Base-by-base conservation (phyloP, 345 rosid species). In the Ceriops zippeliana region DNA sequence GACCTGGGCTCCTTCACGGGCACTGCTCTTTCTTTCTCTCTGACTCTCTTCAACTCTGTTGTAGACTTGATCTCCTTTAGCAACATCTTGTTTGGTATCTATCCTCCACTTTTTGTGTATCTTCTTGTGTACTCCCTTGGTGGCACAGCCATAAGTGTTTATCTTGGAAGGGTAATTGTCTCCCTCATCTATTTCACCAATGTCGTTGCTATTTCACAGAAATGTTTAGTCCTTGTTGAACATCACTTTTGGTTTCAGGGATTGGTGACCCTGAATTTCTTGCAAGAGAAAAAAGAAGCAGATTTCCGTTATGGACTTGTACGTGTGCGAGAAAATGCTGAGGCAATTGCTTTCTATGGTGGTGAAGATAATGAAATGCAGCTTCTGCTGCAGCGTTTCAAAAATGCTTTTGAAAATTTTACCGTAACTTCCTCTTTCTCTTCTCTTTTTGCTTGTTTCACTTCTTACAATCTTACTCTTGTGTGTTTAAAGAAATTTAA, bases 261-360 rank as follows among this genome's bases (percentile, higher is more conserved):
- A 38, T 84, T 93, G 78, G 98, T 85, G 72, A 70, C 79, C 78
- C 88, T 93, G 70, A 93, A 93, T 83, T 90, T 93, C 82, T 79
- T 93, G 73, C 98, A 91, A 87, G 98, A 93, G 89, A 93, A 91
- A 82, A 93, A 89, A 81, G 98, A 89, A 76, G 97, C 98, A 27
- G 97, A 91, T 81, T 93, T 93, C 70, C 97, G 97, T 67, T 93
- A 91, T 73, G 96, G 97, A 52, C 96, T 93, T 72, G 97, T 90
- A 34, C 90, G 98, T 30, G 95, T 93, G 76, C 83, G 98, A 79
- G 97, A 93, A 81, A 93, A 93, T 81, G 97, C 97, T 69, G 97
- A 93, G 80, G 90, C 98, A 3, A 89, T 90, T 80, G 96, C 97
- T 73, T 93, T 93, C 88, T 91, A 91, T 22, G 87, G 90, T 31